These are phyloP conservation scores for Laguncularia racemosa DNA, from an alignment of 345 rosid genomes.

Conservation along the genomic window DNA sequence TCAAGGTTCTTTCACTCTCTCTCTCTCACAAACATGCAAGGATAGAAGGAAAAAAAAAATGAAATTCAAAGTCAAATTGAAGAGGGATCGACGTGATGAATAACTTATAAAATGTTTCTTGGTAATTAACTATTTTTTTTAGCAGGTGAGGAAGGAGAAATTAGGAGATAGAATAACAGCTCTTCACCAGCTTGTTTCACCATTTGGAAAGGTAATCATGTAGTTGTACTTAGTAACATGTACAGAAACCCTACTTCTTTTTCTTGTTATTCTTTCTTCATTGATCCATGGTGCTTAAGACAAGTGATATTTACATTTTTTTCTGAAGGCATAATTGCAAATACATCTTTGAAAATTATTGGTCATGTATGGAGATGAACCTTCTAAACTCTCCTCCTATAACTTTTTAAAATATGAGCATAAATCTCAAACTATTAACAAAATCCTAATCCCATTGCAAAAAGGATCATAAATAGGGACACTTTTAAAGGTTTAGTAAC, in stretches of 20 bases:
- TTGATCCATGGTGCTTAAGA: no score
- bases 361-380: no score
- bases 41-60: neutral
- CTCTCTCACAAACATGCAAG: constrained; percentile 26
- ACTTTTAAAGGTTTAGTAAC: no score
- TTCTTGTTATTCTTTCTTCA: neutral
- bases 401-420: no score
- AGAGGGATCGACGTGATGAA: neutral
- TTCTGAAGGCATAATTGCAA: no score
- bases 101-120: no score
- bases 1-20: constrained; percentile 46
- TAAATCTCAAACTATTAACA: no score
- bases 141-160: constrained; percentile 88
- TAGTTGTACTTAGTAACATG: neutral
- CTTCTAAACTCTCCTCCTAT: no score
- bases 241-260: neutral
- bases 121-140: neutral
- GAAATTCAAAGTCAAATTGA: neutral
- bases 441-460: no score
- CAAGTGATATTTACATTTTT: no score
- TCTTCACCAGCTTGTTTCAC: constrained; percentile 97
- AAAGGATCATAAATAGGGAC: no score
- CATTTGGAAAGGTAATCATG: constrained; percentile 77
- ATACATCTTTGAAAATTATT: no score
- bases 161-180: constrained; percentile 81